These are phyloP conservation scores for Kwoniella europaea DNA, from an alignment of 768 basidiomycete species.

Conservation along the genomic window DNA sequence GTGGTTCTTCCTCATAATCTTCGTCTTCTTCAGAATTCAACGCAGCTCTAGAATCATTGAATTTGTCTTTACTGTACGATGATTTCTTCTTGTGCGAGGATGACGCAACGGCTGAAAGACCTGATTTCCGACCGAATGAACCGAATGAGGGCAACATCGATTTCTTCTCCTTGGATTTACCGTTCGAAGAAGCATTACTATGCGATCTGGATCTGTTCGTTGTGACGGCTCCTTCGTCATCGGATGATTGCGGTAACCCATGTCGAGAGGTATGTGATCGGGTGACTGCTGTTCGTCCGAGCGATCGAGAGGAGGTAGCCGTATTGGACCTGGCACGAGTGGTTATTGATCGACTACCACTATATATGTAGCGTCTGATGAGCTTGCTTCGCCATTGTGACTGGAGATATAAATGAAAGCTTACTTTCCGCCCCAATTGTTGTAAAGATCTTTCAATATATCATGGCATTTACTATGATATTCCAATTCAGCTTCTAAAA, in stretches of 20 bases:
- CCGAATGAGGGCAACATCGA: constrained; percentile 51
- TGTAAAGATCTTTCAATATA: constrained; percentile 72
- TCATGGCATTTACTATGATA: constrained; percentile 75
- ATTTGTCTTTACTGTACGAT: constrained; percentile 31
- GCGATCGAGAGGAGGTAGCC: constrained; percentile 20
- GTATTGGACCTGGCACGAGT: constrained; percentile 52
- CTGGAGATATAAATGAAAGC: constrained; percentile 36
- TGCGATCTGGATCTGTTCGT: constrained; percentile 54
- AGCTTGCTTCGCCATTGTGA: not conserved
- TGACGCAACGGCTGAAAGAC: constrained; percentile 18
- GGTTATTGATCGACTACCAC: not conserved
- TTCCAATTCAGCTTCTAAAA: constrained; percentile 75
- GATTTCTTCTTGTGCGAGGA: constrained; percentile 21
- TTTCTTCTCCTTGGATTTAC: constrained; percentile 41
- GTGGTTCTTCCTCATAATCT: constrained; percentile 7
- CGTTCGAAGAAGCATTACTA: constrained; percentile 46
- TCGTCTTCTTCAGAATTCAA: constrained; percentile 47
- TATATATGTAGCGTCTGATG: not conserved
- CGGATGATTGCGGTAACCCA: constrained; percentile 25
- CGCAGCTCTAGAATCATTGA: constrained; percentile 30
- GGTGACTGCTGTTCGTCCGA: constrained; percentile 18
- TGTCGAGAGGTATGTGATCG: constrained; percentile 23
- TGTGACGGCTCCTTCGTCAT: constrained; percentile 41
- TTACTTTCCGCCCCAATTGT: constrained; percentile 71
- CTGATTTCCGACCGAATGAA: constrained; percentile 52